Base-by-base conservation (phyloP, 176 grass and related monocot genomes). In the Avena atlantica region DNA sequence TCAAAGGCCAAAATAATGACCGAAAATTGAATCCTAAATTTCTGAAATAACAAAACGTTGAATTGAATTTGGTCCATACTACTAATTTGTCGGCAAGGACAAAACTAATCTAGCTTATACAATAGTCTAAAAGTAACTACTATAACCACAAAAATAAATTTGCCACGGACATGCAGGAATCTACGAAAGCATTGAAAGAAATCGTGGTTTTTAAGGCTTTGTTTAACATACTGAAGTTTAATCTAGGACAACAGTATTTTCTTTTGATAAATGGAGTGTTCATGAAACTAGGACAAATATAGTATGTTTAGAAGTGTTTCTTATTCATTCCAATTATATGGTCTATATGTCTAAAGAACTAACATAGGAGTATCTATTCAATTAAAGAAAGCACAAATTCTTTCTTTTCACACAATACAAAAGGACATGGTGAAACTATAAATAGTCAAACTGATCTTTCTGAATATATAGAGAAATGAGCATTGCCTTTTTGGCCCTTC, bases 401-500 rank as follows among this genome's bases (percentile, higher is more conserved):
- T 20, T 42, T 19, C 31, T 3, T 44, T 63, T 37, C 27, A 2
- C 55, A 20, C 20, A 61, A 17, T 17, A 15, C 4, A 56, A 17
- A 56, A 16, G 20, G 20, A 1, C 1, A 42, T 6, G 59, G 21
- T 27, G 14, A 67, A 27, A 19, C 0, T 27, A 62, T 58, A 78
- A 24, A 53, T 82, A 78, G 31, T 53, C 44, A 55, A 83, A 71
- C 31, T 83, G 17, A 57, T 25, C 64, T 36, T 55, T 16, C 3
- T 51, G 19, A 85, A 25, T 16, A 19, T 71, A 70, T 13, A 24
- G 47, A 47, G 63, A 73, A 83, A 19, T 63, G 83, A 90, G 65
- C 15, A 67, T 51, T 42, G 44, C 73, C 79, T 82, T 86, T 76
- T 87, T 84, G n/a, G 67, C 6, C 74, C 37, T 65, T 74, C 66